Conservation (phyloP, 148 eudicot species). For the Vaccinium corymbosum region DNA sequence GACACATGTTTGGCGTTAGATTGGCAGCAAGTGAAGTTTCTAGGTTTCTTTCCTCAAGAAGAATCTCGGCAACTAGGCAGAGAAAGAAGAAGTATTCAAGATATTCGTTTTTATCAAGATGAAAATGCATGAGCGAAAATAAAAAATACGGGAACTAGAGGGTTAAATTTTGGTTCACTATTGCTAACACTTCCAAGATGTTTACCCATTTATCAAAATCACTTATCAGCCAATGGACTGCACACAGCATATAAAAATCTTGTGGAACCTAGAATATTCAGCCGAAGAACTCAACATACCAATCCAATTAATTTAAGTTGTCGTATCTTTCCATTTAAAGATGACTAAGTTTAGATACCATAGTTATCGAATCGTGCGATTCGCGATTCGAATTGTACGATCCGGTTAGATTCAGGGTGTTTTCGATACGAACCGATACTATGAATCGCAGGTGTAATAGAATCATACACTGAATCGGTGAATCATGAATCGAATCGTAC, state of each 20-base stretch:
- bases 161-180: not conserved
- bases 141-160: not conserved
- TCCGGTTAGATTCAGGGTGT: too few species aligned
- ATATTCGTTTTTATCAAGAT: not conserved
- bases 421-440: too few species aligned
- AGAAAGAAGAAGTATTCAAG: not conserved
- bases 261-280: not conserved
- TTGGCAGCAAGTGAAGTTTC: not conserved
- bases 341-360: not conserved
- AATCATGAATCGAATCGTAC: too few species aligned
- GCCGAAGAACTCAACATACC: not conserved
- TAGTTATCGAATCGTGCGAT: too few species aligned
- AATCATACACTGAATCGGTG: too few species aligned
- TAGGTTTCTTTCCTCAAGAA: not conserved
- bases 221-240: not conserved
- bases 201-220: not conserved
- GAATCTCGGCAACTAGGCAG: not conserved
- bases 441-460: too few species aligned
- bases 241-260: not conserved
- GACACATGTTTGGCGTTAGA: not conserved
- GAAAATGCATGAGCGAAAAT: not conserved
- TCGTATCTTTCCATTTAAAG: not conserved
- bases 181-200: conserved; percentile 2
- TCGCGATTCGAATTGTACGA: too few species aligned
- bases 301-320: not conserved